Evolutionary conservation across 2,329 filamentous ascomycete species (phyloP), one percentile per base, ranked within the genome.

Genomic region (Chaetothyriales sp.): DNA sequence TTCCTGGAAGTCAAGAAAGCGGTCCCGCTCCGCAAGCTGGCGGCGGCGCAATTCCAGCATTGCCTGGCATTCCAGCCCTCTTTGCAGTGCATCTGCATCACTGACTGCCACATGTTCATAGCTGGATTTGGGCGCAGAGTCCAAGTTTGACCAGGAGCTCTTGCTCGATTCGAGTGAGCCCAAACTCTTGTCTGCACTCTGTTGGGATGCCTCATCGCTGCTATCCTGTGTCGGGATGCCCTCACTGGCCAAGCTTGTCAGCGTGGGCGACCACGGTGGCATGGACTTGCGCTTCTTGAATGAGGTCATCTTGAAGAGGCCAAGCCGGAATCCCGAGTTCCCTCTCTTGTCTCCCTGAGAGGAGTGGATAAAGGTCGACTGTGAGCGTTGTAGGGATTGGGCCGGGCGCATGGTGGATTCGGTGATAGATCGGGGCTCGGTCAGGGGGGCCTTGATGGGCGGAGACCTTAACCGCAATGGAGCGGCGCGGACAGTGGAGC

Each of bases 401-500:
- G 45, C 51, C 3, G 52, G 26, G n/a, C 28, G 48, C 19, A 52
- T 52, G 9, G 55, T 55, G 19, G 51, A 43, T 46, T 51, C 53
- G 7, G 51, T 58, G 18, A 44, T 43, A 3, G 51, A 57, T 25
- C 54, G 53, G 39, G 53, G 50, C 32, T 60, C 59, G 44, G 55
- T 59, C 6, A 57, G 59, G 39, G 55, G 47, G 52, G 57, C 55
- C 55, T 60, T 3, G 59, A 61, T n/a, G n/a, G n/a, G n/a, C 20
- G 57, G 55, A n/a, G 59, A 59, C 18, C 55, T 53, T 44, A 53
- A 50, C 10, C 55, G 53, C 44, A 9, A 25, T 12, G 22, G 45
- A 5, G 32, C 10, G 12, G 55, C 54, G 26, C 53, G 55, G 18
- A 57, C 53, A 25, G 49, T 36, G 15, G 53, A 53, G 39, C 57